These are phyloP conservation scores for Gossypium turneri DNA, from an alignment of 345 rosid species.

Conservation along the genomic window DNA sequence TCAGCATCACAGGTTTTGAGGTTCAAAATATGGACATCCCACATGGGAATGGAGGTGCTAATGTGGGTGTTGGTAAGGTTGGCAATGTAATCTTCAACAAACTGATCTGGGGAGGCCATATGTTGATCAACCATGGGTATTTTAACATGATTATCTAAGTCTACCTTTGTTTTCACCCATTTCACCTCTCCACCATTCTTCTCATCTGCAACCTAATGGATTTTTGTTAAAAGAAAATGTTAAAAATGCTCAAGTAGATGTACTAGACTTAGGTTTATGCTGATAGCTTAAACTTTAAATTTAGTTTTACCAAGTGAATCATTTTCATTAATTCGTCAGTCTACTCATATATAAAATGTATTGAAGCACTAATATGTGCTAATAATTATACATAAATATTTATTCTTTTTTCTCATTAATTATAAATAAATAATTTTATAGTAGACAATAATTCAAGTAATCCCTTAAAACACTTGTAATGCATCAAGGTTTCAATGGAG, in stretches of 20 bases:
- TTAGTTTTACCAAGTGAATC: no score
- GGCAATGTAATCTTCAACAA: conserved; percentile 33
- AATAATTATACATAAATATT: no score
- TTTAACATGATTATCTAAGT: conserved; percentile 32
- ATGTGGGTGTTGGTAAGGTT: conserved; percentile 20
- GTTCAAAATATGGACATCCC: conserved; percentile 45
- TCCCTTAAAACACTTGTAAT: no score
- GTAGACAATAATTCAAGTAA: no score
- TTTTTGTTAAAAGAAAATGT: not conserved
- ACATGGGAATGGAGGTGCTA: conserved; percentile 32
- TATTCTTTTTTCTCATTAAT: no score
- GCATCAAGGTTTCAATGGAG: no score
- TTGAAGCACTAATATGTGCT: no score
- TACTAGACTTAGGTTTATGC: not conserved
- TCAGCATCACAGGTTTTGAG: conserved; percentile 29
- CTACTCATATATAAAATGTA: no score
- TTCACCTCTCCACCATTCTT: conserved; percentile 21
- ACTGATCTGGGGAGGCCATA: conserved; percentile 14
- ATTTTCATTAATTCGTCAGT: no score
- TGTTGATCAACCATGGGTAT: not conserved
- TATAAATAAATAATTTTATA: no score
- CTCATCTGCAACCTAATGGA: conserved; percentile 9
- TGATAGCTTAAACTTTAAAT: no score
- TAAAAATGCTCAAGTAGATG: not conserved
- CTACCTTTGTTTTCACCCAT: conserved; percentile 35